A percentile compares a stretch with the other conserved stretches of the same genome.
Conservation (phyloP, 2,329 filamentous ascomycete genomes). For the Penicillium sp. region DNA sequence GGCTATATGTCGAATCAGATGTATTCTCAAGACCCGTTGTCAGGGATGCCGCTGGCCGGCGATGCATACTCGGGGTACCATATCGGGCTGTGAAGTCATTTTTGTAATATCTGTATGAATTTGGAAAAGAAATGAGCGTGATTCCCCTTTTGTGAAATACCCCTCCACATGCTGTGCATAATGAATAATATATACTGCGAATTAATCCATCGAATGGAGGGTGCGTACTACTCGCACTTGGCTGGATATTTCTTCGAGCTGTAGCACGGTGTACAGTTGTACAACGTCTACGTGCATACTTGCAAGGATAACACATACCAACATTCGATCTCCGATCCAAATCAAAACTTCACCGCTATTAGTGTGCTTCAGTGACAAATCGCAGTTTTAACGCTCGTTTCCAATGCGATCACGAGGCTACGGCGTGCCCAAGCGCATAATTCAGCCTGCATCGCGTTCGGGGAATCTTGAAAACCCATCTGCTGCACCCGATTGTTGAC, state of each 20-base stretch:
- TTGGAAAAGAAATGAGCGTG: background rate
- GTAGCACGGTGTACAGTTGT: background rate
- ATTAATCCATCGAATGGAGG: background rate
- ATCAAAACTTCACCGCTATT: too few relatives aligned
- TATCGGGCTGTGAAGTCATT: constrained; percentile 1
- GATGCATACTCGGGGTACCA: constrained; percentile 18
- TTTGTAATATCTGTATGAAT: background rate
- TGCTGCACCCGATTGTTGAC: too few relatives aligned
- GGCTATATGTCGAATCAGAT: constrained; percentile 16
- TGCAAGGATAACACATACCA: too few relatives aligned
- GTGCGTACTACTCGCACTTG: background rate
- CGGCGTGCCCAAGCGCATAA: too few relatives aligned
- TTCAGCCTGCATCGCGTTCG: too few relatives aligned
- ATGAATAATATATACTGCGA: constrained; percentile 2
- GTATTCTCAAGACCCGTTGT: constrained; percentile 13
- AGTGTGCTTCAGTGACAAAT: too few relatives aligned
- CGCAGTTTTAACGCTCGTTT: too few relatives aligned
- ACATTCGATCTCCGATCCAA: too few relatives aligned
- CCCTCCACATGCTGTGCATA: constrained; percentile 1
- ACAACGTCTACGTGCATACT: too few relatives aligned
- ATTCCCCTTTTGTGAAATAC: constrained; percentile 4
- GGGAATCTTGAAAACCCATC: too few relatives aligned
- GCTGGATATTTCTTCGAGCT: background rate
- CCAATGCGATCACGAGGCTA: too few relatives aligned
- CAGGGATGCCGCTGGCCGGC: constrained; percentile 19